These are phyloP conservation scores for Lachancea nothofagi DNA, from an alignment of 805 yeast species.

Conservation along the genomic window DNA sequence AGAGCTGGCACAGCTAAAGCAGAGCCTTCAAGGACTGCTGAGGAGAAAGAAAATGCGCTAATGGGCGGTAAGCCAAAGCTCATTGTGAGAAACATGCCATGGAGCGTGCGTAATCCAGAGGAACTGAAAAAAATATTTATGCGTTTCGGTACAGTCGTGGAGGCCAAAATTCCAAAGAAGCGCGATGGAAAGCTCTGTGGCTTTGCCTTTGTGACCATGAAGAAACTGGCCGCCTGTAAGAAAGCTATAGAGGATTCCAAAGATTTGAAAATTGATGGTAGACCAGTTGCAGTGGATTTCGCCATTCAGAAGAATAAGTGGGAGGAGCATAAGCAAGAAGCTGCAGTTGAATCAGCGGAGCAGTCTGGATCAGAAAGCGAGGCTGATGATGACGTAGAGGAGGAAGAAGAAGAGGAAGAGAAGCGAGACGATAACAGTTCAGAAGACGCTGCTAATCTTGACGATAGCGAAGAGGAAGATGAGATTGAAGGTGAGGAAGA, in stretches of 20 bases:
- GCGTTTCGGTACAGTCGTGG: constrained; percentile 80
- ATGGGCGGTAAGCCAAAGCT: constrained; percentile 75
- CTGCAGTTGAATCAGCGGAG: constrained; percentile 31
- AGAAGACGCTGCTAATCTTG: constrained; percentile 27
- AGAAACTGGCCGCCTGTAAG: constrained; percentile 68
- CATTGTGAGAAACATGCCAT: constrained; percentile 88
- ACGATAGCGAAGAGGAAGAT: constrained; percentile 22
- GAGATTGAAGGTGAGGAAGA: constrained; percentile 29
- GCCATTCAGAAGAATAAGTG: constrained; percentile 86
- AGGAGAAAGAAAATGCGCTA: constrained; percentile 41
- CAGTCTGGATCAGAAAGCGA: constrained; percentile 31
- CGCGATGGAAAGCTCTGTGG: constrained; percentile 88
- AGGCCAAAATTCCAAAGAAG: constrained; percentile 84
- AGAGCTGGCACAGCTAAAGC: constrained; percentile 42
- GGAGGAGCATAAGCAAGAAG: constrained; percentile 51
- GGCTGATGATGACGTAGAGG: constrained; percentile 28
- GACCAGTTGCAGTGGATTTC: constrained; percentile 90
- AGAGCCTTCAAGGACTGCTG: constrained; percentile 11
- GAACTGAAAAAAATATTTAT: constrained; percentile 63
- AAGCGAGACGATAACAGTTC: constrained; percentile 27
- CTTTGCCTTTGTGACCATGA: constrained; percentile 91
- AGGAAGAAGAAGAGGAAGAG: constrained; percentile 23
- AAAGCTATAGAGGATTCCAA: constrained; percentile 69
- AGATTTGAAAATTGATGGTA: constrained; percentile 77
- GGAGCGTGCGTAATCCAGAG: constrained; percentile 83